Percentiles rank a stretch among this genome's conserved stretches.
These are phyloP conservation scores for Lobosporangium transversale DNA, from an alignment of 192 early-diverging fungal species.

Conservation along the genomic window DNA sequence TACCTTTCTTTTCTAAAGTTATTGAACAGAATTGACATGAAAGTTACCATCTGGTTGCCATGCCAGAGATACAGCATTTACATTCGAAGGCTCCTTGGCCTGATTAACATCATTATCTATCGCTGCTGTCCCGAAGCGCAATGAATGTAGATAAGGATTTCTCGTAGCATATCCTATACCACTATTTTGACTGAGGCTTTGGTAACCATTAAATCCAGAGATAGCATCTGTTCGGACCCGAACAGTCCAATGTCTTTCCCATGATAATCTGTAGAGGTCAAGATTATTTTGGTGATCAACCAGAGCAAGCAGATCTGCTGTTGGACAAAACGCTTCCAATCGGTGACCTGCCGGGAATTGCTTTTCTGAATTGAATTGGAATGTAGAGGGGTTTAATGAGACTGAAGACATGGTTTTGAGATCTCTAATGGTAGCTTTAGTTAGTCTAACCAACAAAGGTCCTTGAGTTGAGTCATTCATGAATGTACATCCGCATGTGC, in stretches of 20 bases:
- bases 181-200: too few species aligned
- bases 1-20: too few species aligned
- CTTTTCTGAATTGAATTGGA: conserved; percentile 25
- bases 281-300: conserved; percentile 33
- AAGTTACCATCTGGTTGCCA: conserved; percentile 41
- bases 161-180: too few species aligned
- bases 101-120: too few species aligned
- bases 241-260: conserved; percentile 35
- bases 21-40: background rate
- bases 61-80: conserved; percentile 26
- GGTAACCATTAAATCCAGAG: too few species aligned
- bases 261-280: conserved; percentile 36
- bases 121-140: too few species aligned
- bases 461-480: too few species aligned
- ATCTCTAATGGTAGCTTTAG: too few species aligned
- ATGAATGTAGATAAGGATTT: too few species aligned
- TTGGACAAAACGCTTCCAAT: conserved; percentile 32
- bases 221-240: background rate
- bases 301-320: conserved; percentile 34
- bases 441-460: too few species aligned
- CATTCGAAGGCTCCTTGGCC: too few species aligned
- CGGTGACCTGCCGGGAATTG: conserved; percentile 9
- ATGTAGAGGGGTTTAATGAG: background rate
- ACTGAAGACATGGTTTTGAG: background rate
- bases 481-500: too few species aligned